Evolutionary conservation across 169 alveolate species (phyloP).

Genomic region (Plasmodium billcollinsi): DNA sequence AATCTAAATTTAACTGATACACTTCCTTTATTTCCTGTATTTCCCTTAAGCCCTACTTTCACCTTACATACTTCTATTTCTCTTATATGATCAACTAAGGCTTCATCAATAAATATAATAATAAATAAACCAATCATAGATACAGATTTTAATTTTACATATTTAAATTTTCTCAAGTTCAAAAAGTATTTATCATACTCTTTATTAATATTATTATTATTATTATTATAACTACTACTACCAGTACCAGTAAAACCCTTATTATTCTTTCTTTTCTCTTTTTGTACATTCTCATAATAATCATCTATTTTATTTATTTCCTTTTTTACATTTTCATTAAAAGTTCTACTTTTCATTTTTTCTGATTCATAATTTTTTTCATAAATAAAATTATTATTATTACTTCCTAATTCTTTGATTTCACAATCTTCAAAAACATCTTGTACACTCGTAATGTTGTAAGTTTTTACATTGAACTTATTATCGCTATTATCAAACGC

Average conservation of each 20-base stretch:
- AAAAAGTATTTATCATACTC: constrained; percentile 32
- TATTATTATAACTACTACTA: neutral
- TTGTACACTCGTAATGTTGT: neutral
- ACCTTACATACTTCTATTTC: constrained; percentile 84
- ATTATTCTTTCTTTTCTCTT: neutral
- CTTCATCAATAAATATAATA: constrained; percentile 85
- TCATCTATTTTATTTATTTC: neutral
- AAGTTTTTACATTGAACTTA: neutral
- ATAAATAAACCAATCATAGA: constrained; percentile 90
- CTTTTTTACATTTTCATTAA: neutral
- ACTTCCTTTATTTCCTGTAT: constrained; percentile 93
- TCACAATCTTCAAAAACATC: constrained; percentile 33
- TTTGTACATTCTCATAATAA: neutral
- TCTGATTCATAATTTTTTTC: neutral
- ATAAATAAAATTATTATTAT: constrained; percentile 7
- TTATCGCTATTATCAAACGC: neutral
- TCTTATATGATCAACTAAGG: constrained; percentile 79
- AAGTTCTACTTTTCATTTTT: no score
- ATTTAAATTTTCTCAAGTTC: constrained; percentile 67
- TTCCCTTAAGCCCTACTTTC: constrained; percentile 92
- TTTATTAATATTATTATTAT: neutral
- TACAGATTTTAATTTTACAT: constrained; percentile 80
- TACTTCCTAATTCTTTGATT: neutral
- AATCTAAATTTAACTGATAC: constrained; percentile 85
- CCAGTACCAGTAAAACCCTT: neutral